phyloP scores from a whole-genome alignment of 257 asterid genomes.

The Solanum dulcamara region DNA sequence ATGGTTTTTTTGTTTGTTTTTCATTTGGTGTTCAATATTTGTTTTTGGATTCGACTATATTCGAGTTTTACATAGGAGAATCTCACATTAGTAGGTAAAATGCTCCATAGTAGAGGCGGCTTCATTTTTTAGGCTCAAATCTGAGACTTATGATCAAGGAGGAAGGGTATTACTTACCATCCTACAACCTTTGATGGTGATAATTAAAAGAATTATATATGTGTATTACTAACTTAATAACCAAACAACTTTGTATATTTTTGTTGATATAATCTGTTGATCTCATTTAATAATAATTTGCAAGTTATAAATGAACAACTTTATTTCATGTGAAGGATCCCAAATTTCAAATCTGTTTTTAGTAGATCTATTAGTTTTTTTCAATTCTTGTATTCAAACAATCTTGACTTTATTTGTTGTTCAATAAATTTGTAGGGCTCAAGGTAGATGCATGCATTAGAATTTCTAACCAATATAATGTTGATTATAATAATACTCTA shows the following conservation, averaged over 20 bases:
- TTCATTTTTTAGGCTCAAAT: not conserved
- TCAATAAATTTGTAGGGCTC: not conserved
- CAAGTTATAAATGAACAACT: not conserved
- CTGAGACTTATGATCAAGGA: not conserved
- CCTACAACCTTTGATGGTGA: not conserved
- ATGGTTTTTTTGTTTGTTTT: too few relatives aligned
- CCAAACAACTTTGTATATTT: not conserved
- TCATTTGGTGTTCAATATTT: not conserved
- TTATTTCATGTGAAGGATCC: not conserved
- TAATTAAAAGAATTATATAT: not conserved
- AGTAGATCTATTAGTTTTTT: not conserved
- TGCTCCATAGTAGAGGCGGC: fast-evolving
- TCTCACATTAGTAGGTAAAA: not conserved
- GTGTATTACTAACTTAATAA: not conserved
- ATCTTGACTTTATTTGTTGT: not conserved
- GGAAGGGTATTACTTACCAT: not conserved
- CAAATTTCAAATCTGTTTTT: not conserved
- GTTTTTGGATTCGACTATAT: not conserved
- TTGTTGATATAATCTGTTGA: not conserved
- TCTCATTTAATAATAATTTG: not conserved
- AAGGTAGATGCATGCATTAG: not conserved
- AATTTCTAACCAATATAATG: not conserved
- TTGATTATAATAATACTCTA: not conserved
- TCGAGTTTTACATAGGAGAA: not conserved
- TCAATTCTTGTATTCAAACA: not conserved